Base-by-base conservation (phyloP, 2,329 filamentous ascomycete genomes). In the Aspergillus vadensis region DNA sequence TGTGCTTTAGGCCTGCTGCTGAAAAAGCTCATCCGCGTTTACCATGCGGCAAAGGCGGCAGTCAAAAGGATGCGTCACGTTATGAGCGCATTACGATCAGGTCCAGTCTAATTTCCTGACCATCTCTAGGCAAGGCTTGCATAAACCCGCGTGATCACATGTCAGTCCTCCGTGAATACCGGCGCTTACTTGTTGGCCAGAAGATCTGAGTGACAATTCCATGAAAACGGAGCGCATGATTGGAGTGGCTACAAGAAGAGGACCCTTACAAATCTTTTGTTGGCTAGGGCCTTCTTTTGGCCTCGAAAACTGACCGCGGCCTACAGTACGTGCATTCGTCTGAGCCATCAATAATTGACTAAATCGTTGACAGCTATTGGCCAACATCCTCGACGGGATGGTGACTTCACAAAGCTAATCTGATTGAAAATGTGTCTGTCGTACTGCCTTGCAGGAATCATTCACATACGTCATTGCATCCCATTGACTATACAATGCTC, bases 111-210 rank as follows among this genome's bases (percentile, higher is more conserved):
- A n/a, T 21, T 36, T 8, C 27, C 23, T 44, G 23, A 39, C 23
- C 25, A 21, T 44, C n/a, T 17, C 25, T 32, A 38, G 43, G 43
- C 53, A 47, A 44, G 43, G 39, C 39, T 55, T 27, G 41, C 41
- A 43, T 21, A 43, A 19, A 15, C 19, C 23, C 25, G 32, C 19
- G 19, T 47, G 39, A 47, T 55, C 53, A 55, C 53, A 55, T 55
- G 53, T 23, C 53, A 36, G 23, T 44, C 6, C 30, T 27, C 38
- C n/a, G 15, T 15, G 15, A 32, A 32, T 27, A 17, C 30, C 39
- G 53, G 17, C 25, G 7, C 38, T 55, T 21, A n/a, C 39, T 25
- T 47, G 53, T 55, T 47, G 53, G 14, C 47, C 53, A 55, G 25
- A 17, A 27, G n/a, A 36, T 47, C 53, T 41, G n/a, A 32, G 41